These are phyloP conservation scores for Crepidotus variabilis DNA, from an alignment of 768 basidiomycete genomes.

Conservation along the genomic window DNA sequence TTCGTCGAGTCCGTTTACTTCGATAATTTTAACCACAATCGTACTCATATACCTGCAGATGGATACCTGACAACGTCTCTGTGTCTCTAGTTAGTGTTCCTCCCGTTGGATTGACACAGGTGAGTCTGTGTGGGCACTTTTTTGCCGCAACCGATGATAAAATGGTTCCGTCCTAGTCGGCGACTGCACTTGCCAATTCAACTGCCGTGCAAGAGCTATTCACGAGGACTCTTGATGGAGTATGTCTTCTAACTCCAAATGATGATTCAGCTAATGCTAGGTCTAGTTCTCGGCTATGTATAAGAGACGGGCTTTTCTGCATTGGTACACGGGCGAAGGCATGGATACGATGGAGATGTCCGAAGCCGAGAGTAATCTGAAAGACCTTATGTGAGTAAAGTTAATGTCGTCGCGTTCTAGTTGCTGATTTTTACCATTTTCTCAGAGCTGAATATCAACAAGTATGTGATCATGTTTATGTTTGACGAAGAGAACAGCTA, in stretches of 20 bases:
- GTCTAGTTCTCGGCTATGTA: conserved; percentile 75
- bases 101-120: conserved; percentile 74
- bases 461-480: conserved; percentile 30
- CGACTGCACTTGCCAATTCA: conserved; percentile 70
- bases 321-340: conserved; percentile 90
- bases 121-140: conserved; percentile 22
- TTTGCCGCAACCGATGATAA: conserved; percentile 2
- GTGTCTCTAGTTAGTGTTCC: conserved; percentile 80
- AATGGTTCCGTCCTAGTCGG: conserved; percentile 40
- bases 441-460: conserved; percentile 86
- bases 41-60: conserved; percentile 35
- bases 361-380: conserved; percentile 81
- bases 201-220: conserved; percentile 86
- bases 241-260: conserved; percentile 20
- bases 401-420: background rate
- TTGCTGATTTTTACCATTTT: background rate
- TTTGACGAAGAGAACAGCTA: background rate
- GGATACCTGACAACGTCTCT: conserved; percentile 91
- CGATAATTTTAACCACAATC: background rate
- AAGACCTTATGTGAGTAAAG: conserved; percentile 70
- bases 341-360: conserved; percentile 88
- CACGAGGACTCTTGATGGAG: conserved; percentile 63
- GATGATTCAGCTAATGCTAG: background rate
- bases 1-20: conserved; percentile 70
- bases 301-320: conserved; percentile 81